phyloP scores from a whole-genome alignment of 2,329 filamentous ascomycete species.

The Aspergillus spinulosporus region DNA sequence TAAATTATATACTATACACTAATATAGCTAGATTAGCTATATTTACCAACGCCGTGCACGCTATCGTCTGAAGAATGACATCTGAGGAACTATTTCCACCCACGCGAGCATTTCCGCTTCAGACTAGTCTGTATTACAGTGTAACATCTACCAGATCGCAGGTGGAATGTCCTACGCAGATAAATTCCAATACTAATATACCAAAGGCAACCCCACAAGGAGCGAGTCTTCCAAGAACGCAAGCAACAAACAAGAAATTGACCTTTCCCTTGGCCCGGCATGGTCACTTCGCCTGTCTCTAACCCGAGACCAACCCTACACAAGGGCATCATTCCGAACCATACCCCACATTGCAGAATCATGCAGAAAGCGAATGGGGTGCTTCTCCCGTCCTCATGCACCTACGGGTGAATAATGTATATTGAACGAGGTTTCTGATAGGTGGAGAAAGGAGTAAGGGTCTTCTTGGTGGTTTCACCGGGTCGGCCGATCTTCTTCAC shows the following conservation, averaged over 20 bases:
- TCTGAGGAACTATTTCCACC: background rate
- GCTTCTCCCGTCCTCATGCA: background rate
- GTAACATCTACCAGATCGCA: background rate
- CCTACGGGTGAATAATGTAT: background rate
- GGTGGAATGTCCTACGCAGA: background rate
- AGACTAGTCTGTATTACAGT: no score
- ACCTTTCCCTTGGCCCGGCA: background rate
- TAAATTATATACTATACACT: background rate
- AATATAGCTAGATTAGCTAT: no score
- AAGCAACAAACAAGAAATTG: background rate
- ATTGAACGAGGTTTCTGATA: background rate
- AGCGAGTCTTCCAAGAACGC: background rate
- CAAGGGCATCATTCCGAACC: no score
- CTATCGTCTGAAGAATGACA: no score
- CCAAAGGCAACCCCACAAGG: background rate
- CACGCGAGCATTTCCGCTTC: background rate
- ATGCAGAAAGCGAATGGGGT: background rate
- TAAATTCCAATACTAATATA: background rate
- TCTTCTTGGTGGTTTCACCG: background rate
- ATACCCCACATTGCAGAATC: background rate
- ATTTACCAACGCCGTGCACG: no score
- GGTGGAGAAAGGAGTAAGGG: background rate
- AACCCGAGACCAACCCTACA: no score
- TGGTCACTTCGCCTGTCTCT: background rate
- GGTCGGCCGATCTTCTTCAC: constrained; percentile 1